Evolutionary conservation across 2,329 filamentous ascomycete genomes (phyloP), one percentile per base, ranked within the genome.

Genomic region (Apiospora rasikravindrae): DNA sequence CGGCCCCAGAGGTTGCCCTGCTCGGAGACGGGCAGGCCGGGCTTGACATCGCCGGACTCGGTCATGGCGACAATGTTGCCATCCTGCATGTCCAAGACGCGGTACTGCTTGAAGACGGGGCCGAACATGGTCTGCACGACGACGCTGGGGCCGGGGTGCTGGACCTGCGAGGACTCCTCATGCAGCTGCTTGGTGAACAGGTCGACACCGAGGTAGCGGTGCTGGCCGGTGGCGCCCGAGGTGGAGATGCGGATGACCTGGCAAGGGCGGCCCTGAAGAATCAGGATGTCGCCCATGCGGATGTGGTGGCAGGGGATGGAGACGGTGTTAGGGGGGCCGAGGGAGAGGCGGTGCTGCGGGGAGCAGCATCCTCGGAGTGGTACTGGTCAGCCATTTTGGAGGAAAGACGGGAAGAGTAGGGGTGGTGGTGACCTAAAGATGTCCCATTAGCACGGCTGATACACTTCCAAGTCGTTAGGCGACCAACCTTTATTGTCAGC

Each of bases 81-180:
- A 77, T 97, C 94, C 84, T 95, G 92, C 85, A 99, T 93, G 88
- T 99, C 96, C 75, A 99, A 93, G 83, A 99, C 96, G 82, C 96
- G 95, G 93, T 99, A 99, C 90, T 98, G 96, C 94, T 98, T 98
- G 94, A 98, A 98, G 88, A 98, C 92, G 76, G 96, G 96, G 80
- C 96, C 96, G 78, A 97, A 93, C 95, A 99, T 98, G 88, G 96
- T 98, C 93, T 99, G 96, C 81, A 99, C 96, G 76, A 98, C 91
- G 74, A 99, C 96, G 79, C 94, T 98, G 79, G 96, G 96, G 77
- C 93, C 94, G 77, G 96, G 96, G 93, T 97, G 97, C 86, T 94
- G 95, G 87, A 98, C 92, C 88, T 98, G 98, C 80, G 93, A 96
- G 72, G 94, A 98, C 92, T 99, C 96, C 88, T 99, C 96, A 83